phyloP scores from a whole-genome alignment of 225 moss, liverwort and hornwort genomes.

The Polytrichum formosum region DNA sequence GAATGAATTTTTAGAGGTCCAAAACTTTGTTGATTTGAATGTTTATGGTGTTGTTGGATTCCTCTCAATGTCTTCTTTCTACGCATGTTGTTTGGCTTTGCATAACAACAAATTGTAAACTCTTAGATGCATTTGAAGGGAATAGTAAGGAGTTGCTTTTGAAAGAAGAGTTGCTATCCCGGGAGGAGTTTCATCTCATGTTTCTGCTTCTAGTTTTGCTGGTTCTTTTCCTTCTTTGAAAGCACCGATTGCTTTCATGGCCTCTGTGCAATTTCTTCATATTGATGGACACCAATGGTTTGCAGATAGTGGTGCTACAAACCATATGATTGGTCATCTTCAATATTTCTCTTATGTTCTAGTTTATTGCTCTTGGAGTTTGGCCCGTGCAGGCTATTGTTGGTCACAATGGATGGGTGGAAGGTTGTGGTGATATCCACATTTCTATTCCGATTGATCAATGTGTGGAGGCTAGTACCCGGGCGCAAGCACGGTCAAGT shows the following conservation, averaged over 20 bases:
- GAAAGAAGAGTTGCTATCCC: too few relatives aligned
- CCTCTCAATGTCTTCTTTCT: too few relatives aligned
- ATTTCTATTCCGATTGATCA: neutral
- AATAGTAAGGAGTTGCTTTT: too few relatives aligned
- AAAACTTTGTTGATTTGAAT: too few relatives aligned
- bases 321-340: neutral
- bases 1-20: too few relatives aligned
- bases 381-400: neutral
- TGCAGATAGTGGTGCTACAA: neutral
- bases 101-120: too few relatives aligned
- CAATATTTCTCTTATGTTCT: neutral
- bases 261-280: neutral
- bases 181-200: too few relatives aligned
- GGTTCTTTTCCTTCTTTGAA: neutral
- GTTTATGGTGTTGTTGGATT: too few relatives aligned
- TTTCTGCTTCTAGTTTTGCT: too few relatives aligned
- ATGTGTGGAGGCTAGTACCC: neutral
- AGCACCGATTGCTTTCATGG: neutral
- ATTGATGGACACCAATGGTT: neutral
- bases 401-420: neutral
- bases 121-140: too few relatives aligned
- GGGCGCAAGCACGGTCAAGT: too few relatives aligned
- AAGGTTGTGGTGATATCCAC: neutral
- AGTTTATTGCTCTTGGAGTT: neutral
- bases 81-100: too few relatives aligned